Percentiles rank a stretch among this genome's conserved stretches.
phyloP scores from a whole-genome alignment of 768 basidiomycete genomes.

The Kwoniella dendrophila region DNA sequence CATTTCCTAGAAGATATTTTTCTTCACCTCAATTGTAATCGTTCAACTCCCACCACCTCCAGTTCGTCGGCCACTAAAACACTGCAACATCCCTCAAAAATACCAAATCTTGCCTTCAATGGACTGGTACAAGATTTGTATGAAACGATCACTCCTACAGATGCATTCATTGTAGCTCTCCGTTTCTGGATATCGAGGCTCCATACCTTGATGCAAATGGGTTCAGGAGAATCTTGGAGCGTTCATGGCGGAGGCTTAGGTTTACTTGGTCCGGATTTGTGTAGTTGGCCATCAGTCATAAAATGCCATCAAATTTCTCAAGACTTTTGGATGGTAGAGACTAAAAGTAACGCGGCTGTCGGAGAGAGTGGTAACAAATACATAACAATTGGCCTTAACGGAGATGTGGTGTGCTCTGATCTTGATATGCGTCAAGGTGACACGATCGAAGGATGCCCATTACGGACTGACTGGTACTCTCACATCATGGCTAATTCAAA shows the following conservation, averaged over 20 bases:
- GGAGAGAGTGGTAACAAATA: not conserved
- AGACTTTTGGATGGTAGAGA: constrained; percentile 32
- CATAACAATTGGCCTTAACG: constrained; percentile 23
- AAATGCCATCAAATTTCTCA: constrained; percentile 9
- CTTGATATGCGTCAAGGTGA: not conserved
- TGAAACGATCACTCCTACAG: not conserved
- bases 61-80: not conserved
- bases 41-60: constrained; percentile 1
- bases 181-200: constrained; percentile 38
- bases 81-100: not conserved
- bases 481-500: not conserved
- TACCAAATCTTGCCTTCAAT: constrained; percentile 20
- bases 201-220: constrained; percentile 28
- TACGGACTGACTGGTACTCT: constrained; percentile 19
- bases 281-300: constrained; percentile 30
- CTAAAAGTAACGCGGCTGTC: not conserved
- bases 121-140: constrained; percentile 25
- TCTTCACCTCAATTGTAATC: constrained; percentile 11
- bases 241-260: constrained; percentile 15
- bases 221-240: constrained; percentile 33
- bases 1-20: constrained; percentile 22
- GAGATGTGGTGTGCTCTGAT: constrained; percentile 31
- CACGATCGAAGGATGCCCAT: constrained; percentile 5
- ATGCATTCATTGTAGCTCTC: constrained; percentile 23
- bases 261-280: constrained; percentile 27